Evolutionary conservation across 2,329 filamentous ascomycete genomes (phyloP).

Genomic region (Chrysoporthe cubensis): DNA sequence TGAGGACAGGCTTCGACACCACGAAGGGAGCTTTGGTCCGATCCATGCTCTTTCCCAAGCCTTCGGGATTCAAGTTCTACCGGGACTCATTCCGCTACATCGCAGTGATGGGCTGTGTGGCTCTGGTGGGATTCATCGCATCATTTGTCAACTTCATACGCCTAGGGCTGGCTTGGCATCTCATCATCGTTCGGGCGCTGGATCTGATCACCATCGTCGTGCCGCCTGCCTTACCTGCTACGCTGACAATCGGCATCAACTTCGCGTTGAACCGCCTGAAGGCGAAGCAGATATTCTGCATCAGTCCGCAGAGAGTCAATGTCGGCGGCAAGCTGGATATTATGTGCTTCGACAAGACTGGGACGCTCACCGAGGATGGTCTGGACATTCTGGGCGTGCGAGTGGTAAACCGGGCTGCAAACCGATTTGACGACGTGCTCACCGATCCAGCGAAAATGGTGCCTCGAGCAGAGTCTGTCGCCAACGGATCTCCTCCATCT

Average conservation of each 20-base stretch:
- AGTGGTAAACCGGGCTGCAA: constrained; percentile 66
- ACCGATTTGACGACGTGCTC: constrained; percentile 76
- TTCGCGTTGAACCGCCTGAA: constrained; percentile 89
- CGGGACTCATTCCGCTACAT: constrained; percentile 97
- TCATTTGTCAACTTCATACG: constrained; percentile 94
- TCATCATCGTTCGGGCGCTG: constrained; percentile 89
- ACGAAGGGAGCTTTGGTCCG: constrained; percentile 95
- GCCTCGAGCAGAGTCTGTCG: constrained; percentile 41
- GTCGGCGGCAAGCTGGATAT: constrained; percentile 95
- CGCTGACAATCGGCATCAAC: constrained; percentile 93
- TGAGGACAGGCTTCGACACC: constrained; percentile 95
- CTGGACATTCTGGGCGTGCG: constrained; percentile 90
- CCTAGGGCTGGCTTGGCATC: constrained; percentile 80
- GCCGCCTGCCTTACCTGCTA: constrained; percentile 90
- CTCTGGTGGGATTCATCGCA: constrained; percentile 82
- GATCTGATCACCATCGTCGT: constrained; percentile 98
- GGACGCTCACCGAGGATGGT: constrained; percentile 96
- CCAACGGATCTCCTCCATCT: constrained; percentile 31
- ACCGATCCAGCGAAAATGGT: constrained; percentile 65
- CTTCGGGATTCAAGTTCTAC: constrained; percentile 98
- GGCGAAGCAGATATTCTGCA: constrained; percentile 92
- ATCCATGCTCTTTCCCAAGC: constrained; percentile 98
- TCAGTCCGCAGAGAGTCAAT: constrained; percentile 95
- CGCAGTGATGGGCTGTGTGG: constrained; percentile 90
- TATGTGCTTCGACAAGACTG: constrained; percentile 98